Percentiles rank a stretch among this genome's conserved stretches.
Conservation (phyloP, 805 yeast genomes). For the Myxozyma sirexii region DNA sequence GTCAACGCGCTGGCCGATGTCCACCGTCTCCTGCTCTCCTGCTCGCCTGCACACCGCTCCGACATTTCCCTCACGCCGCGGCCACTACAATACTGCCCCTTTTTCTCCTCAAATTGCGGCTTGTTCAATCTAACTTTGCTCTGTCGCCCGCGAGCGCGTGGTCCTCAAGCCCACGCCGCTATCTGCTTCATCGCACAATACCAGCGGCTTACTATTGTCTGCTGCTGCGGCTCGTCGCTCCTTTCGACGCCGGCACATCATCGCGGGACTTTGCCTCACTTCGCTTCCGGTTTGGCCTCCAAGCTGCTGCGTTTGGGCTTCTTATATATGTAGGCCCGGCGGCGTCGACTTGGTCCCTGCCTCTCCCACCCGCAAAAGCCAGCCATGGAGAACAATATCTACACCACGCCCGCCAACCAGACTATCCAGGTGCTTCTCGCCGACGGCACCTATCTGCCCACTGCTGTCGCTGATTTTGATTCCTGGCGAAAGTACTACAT, state of each 20-base stretch:
- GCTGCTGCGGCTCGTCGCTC: background rate
- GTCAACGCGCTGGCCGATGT: too few relatives aligned
- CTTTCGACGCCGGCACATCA: background rate
- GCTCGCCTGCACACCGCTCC: too few relatives aligned
- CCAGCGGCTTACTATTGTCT: background rate
- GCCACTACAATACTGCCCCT: too few relatives aligned
- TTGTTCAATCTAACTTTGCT: too few relatives aligned
- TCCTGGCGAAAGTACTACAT: conserved; percentile 14
- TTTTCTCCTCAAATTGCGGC: too few relatives aligned
- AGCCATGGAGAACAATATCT: background rate
- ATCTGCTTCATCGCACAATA: background rate
- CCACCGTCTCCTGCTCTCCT: too few relatives aligned
- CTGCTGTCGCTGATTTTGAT: conserved; percentile 15
- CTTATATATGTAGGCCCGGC: background rate
- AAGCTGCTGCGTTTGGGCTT: too few relatives aligned
- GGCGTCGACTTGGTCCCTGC: background rate
- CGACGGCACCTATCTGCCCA: conserved; percentile 6
- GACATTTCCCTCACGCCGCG: too few relatives aligned
- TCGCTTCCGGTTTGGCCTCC: background rate
- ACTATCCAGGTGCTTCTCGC: conserved; percentile 8
- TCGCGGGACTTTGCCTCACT: background rate
- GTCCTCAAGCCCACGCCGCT: too few relatives aligned
- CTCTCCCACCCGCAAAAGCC: too few relatives aligned
- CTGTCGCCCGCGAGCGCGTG: too few relatives aligned
- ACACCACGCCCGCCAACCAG: conserved; percentile 25